Percentiles rank a stretch among this genome's conserved stretches.
Conservation (phyloP, 2,329 filamentous ascomycete species). For the Blastomyces parvus region DNA sequence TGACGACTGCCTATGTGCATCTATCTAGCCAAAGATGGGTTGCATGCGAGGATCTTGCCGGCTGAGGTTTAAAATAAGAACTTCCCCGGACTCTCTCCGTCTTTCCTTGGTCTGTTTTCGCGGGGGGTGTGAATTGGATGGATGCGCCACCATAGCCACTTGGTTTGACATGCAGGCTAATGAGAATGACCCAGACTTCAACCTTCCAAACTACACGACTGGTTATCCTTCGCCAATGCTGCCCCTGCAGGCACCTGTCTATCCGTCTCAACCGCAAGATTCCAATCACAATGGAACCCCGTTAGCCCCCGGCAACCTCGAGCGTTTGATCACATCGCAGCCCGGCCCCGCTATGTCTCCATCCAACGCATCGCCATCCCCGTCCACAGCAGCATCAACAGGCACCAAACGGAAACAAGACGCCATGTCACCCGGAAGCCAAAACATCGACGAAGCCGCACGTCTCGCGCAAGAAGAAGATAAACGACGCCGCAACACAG, state of each 20-base stretch:
- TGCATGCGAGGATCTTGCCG: background rate
- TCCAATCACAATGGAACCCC: background rate
- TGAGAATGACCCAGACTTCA: slow-evolving; percentile 15
- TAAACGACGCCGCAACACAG: slow-evolving; percentile 80
- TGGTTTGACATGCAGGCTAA: background rate
- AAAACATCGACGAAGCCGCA: slow-evolving; percentile 59
- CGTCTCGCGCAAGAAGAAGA: slow-evolving; percentile 75
- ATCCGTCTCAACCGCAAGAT: slow-evolving; percentile 8
- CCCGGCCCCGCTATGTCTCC: slow-evolving; percentile 5
- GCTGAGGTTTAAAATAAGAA: background rate
- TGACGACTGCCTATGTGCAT: background rate
- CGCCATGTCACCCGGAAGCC: slow-evolving; percentile 19
- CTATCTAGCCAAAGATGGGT: too few species aligned
- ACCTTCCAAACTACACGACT: slow-evolving; percentile 14
- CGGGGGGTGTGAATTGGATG: background rate
- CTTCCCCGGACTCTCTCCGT: background rate
- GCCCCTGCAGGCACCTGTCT: slow-evolving; percentile 9
- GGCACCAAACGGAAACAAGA: slow-evolving; percentile 14
- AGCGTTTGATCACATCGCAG: background rate
- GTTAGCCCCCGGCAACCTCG: background rate
- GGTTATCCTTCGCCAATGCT: slow-evolving; percentile 13
- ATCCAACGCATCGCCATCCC: slow-evolving; percentile 1
- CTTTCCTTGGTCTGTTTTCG: background rate
- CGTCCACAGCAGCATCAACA: slow-evolving; percentile 2
- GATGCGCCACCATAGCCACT: background rate